Base-by-base conservation (phyloP, 2,329 filamentous ascomycete species). In the Colletotrichum cereale region DNA sequence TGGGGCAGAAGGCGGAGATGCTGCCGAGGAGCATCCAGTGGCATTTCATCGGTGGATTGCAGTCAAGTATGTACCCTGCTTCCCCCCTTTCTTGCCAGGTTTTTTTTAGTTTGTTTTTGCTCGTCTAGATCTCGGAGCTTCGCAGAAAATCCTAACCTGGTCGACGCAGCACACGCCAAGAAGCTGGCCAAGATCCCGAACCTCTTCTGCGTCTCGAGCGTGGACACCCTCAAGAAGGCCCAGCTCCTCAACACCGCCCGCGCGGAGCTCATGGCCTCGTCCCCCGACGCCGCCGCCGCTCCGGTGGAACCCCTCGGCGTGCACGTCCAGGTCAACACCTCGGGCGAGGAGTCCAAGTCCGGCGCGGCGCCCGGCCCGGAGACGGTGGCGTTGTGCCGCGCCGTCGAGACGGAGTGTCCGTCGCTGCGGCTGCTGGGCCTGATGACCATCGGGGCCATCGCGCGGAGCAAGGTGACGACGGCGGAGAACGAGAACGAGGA, bases 401-500 rank as follows among this genome's bases (percentile, higher is more conserved):
- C 92, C 77, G 89, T 99, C 63, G 80, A 88, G 14, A 86, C 91
- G 5, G 85, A 89, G 47, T 97, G 94, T 80, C 91, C 93, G 1
- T 87, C 91, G 79, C 84, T 99, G 47, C 85, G 88, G 67, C 84
- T 99, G 2, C 86, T 92, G 38, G 96, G 96, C 0, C 82, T 99
- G 47, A 99, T 99, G 96, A 99, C 96, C 2, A 98, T 99, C 78
- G 96, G 96, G 1, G 95, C 96, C 24, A 97, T 98, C 80, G 96
- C 95, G 60, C 85, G 96, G 73, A 96, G 93, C 76, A 88, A 90
- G 77, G 93, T 89, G 21, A 91, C 90, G 3, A 92, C 90, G 2
- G 83, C 88, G 0, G 94, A 93, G 75, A 92, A 86, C n/a, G 92
- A 96, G 82, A 98, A 98, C 80, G 94, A 97, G 81, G 96, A 99